A percentile compares a stretch with the other conserved stretches of the same genome.
Evolutionary conservation across 805 yeast genomes (phyloP).

Genomic region (Candida suzukii): DNA sequence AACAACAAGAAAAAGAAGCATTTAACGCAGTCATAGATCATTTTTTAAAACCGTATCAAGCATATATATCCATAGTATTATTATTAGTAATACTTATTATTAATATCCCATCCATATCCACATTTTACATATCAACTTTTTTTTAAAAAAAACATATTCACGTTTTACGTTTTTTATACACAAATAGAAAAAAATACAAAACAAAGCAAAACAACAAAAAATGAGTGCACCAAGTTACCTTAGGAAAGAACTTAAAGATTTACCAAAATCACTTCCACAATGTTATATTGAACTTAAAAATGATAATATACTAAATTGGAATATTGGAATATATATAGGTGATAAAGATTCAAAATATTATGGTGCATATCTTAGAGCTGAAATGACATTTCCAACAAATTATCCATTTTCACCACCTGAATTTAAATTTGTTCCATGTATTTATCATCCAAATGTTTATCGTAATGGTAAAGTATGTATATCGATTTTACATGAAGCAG

Average conservation of each 20-base stretch:
- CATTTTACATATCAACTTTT: too few species aligned
- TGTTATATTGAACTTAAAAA: conserved; percentile 35
- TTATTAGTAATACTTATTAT: too few species aligned
- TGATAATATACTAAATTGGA: conserved; percentile 60
- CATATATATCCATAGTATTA: too few species aligned
- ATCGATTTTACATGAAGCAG: conserved; percentile 86
- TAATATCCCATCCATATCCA: too few species aligned
- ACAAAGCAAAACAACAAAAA: too few species aligned
- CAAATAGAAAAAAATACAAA: too few species aligned
- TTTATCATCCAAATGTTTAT: conserved; percentile 93
- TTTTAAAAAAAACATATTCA: too few species aligned
- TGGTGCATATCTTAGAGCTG: conserved; percentile 92
- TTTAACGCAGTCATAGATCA: too few species aligned
- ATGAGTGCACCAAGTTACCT: conserved; percentile 22
- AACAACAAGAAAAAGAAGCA: too few species aligned
- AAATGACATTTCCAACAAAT: conserved; percentile 86
- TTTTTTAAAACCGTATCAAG: too few species aligned
- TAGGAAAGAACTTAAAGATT: conserved; percentile 29
- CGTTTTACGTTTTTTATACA: too few species aligned
- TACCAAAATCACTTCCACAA: conserved; percentile 24
- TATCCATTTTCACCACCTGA: conserved; percentile 92
- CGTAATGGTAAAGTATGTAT: conserved; percentile 90
- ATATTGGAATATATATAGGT: conserved; percentile 86
- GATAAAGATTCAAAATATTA: conserved; percentile 85
- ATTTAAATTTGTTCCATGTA: conserved; percentile 86